Evolutionary conservation across 495 filamentous ascomycete genomes (phyloP).

Genomic region (Podospora didyma): DNA sequence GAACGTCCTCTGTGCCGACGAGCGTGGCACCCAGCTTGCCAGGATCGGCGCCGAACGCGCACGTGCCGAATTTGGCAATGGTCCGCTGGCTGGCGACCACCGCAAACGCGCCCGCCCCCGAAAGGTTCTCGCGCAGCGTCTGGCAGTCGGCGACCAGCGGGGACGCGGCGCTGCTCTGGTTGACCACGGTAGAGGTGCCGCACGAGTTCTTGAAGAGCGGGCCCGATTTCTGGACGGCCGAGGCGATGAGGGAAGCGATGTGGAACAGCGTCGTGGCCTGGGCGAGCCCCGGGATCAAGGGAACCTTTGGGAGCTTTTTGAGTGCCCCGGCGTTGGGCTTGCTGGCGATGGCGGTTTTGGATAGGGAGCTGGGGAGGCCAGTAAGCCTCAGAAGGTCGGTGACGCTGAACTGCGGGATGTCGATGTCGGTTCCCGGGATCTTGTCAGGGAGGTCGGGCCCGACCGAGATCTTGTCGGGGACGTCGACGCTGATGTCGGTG

Average conservation of each 20-base stretch:
- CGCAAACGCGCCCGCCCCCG: not conserved
- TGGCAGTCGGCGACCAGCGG: conserved; percentile 2
- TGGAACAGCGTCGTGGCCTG: not conserved
- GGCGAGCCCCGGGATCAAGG: not conserved
- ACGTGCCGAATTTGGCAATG: not conserved
- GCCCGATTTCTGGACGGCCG: not conserved
- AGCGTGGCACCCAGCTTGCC: not conserved
- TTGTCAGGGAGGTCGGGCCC: too few species aligned
- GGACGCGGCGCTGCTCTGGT: not conserved
- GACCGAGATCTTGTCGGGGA: too few species aligned
- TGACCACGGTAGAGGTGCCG: not conserved
- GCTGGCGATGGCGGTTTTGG: not conserved
- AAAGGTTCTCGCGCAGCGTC: not conserved
- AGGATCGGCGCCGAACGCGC: not conserved
- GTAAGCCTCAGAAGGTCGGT: not conserved
- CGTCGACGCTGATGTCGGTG: not conserved
- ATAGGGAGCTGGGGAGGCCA: not conserved
- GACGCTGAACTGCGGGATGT: not conserved
- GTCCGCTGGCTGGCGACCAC: not conserved
- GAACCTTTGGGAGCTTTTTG: not conserved
- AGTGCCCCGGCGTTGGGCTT: not conserved
- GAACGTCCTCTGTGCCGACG: conserved; percentile 1
- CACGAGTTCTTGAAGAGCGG: not conserved
- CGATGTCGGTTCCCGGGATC: not conserved
- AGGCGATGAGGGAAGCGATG: not conserved